Percentiles rank a stretch among this genome's conserved stretches.
Evolutionary conservation across 371 early-diverging fungal species (phyloP).

Genomic region (Mucor plumbeus): DNA sequence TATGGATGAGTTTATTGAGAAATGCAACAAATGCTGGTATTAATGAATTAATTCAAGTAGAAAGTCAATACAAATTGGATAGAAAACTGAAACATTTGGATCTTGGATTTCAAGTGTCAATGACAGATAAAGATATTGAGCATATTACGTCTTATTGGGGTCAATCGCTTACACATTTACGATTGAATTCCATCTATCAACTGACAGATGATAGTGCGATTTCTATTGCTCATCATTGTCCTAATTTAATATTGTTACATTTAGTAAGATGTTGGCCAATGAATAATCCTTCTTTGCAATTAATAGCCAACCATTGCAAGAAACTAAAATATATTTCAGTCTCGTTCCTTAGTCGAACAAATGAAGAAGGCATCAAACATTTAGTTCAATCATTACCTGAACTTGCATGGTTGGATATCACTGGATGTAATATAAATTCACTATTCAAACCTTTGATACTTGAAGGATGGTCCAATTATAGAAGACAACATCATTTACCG

Average conservation of each 20-base stretch:
- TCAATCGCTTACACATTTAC: constrained; percentile 32
- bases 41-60: background rate
- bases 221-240: constrained; percentile 34
- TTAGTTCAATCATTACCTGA: constrained; percentile 22
- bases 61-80: background rate
- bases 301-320: constrained; percentile 26
- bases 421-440: constrained; percentile 42
- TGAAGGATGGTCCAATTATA: constrained; percentile 26
- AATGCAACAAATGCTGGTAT: constrained; percentile 9
- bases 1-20: constrained; percentile 30
- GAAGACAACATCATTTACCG: constrained; percentile 23
- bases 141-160: constrained; percentile 24
- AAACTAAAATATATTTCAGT: constrained; percentile 36
- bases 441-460: constrained; percentile 37
- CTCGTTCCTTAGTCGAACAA: constrained; percentile 34
- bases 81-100: constrained; percentile 20
- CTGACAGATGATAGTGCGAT: constrained; percentile 30
- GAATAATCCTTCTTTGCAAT: constrained; percentile 24
- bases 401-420: constrained; percentile 43
- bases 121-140: constrained; percentile 15
- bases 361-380: constrained; percentile 35
- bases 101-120: constrained; percentile 19
- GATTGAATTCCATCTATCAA: constrained; percentile 41
- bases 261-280: constrained; percentile 50
- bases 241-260: constrained; percentile 37